phyloP scores from a whole-genome alignment of 2,329 filamentous ascomycete species.

The Rutstroemia sydowiana region DNA sequence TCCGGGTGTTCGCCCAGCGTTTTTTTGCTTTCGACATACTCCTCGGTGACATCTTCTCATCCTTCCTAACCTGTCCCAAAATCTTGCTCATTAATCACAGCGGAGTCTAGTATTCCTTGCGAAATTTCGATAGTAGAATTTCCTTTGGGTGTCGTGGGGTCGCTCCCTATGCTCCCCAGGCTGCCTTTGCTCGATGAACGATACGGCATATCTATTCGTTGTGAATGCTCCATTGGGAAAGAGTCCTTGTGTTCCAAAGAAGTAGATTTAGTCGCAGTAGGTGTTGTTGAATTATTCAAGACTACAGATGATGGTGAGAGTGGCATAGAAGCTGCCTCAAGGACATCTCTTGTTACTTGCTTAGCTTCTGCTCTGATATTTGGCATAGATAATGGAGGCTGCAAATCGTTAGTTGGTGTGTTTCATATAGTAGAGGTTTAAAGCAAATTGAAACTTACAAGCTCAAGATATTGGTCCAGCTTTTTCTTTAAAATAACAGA shows the following conservation, averaged over 20 bases:
- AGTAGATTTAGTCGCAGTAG: neutral
- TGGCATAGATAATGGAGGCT: constrained; percentile 20
- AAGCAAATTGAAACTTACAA: constrained; percentile 16
- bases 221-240: too few species aligned
- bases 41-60: constrained; percentile 1
- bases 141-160: too few species aligned
- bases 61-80: neutral
- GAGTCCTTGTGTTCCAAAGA: too few species aligned
- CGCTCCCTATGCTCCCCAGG: too few species aligned
- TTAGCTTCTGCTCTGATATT: constrained; percentile 23
- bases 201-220: too few species aligned
- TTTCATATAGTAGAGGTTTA: neutral
- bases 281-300: neutral
- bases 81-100: neutral
- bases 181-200: too few species aligned
- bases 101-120: too few species aligned
- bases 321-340: constrained; percentile 9
- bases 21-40: neutral
- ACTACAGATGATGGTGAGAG: neutral
- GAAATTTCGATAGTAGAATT: too few species aligned
- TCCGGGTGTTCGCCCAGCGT: neutral
- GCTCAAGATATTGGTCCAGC: constrained; percentile 57
- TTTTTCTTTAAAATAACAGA: constrained; percentile 81
- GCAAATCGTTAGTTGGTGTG: neutral
- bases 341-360: constrained; percentile 19